phyloP scores from a whole-genome alignment of 495 filamentous ascomycete species.

The Poronia punctata region DNA sequence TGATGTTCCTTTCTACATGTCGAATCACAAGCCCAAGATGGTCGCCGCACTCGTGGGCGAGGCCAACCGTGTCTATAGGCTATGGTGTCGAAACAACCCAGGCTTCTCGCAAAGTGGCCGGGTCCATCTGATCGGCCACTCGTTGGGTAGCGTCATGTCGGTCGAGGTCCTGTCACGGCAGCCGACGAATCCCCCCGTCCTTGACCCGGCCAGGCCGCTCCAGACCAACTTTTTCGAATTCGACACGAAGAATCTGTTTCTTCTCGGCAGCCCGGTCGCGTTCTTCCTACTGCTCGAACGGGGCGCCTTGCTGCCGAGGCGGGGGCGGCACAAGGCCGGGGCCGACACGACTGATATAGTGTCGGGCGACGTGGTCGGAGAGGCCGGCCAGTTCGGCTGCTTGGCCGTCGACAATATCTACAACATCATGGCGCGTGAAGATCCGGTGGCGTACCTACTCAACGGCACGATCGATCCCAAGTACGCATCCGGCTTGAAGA shows the following conservation, averaged over 20 bases:
- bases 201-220: slow-evolving; percentile 42
- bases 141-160: slow-evolving; percentile 87
- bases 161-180: slow-evolving; percentile 85
- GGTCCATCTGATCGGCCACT: slow-evolving; percentile 90
- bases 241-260: slow-evolving; percentile 80
- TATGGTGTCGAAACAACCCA: slow-evolving; percentile 91
- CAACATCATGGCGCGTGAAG: slow-evolving; percentile 68
- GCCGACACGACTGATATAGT: slow-evolving; percentile 53
- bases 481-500: slow-evolving; percentile 69
- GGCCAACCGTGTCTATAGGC: slow-evolving; percentile 84
- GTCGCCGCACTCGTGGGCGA: slow-evolving; percentile 80
- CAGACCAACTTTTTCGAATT: slow-evolving; percentile 73
- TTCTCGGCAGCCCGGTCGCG: slow-evolving; percentile 84
- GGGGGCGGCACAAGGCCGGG: slow-evolving; percentile 66
- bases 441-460: slow-evolving; percentile 80
- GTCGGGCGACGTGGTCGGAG: slow-evolving; percentile 61
- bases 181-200: slow-evolving; percentile 53
- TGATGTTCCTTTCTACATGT: slow-evolving; percentile 95
- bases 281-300: slow-evolving; percentile 90
- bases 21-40: slow-evolving; percentile 93
- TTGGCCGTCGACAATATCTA: slow-evolving; percentile 93
- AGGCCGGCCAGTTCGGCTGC: slow-evolving; percentile 76
- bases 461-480: slow-evolving; percentile 81
- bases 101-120: slow-evolving; percentile 72
- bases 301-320: slow-evolving; percentile 71